Evolutionary conservation across 148 eudicot genomes (phyloP), one percentile per base, ranked within the genome.

Genomic region (Dysphania ambrosioides): DNA sequence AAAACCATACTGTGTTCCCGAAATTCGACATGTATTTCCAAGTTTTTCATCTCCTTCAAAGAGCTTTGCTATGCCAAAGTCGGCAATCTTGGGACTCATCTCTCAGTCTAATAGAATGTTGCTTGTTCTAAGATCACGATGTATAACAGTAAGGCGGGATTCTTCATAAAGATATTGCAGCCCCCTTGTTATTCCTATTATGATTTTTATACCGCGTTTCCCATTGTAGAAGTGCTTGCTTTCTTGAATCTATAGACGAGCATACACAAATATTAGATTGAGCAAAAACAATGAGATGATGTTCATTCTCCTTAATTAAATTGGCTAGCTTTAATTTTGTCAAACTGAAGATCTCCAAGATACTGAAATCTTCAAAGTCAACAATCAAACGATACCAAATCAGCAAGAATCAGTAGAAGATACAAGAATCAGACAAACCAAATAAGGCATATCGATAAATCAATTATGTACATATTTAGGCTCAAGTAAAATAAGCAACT

Each of bases 21-120:
- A 34, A 27, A 71, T 62, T 72, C 75, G 32, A 64, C 12, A 87
- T 32, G 97, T 92, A 86, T 85, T 86, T 9, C 83, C 87, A 63
- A 78, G 87, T 65, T 76, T 78, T 76, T 86, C 80, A 57, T 90
- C 86, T 30, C 75, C 73, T 63, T 78, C 91, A 78, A 90, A 86
- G 30, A 73, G 75, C 74, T 89, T 83, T 66, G 87, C 93, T 42
- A 85, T 83, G 29, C 96, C 96, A 67, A 92, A 92, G 79, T 92
- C 96, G 1, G 93, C 86, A 68, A 90, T 88, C 79, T 90, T 90
- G 6, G 89, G 79, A 36, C 67, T 65, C 62, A 85, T 77, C 32
- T 90, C 82, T 23, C 80, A 80, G 30, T 86, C 97, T 8, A 90
- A 85, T 27, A 90, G 84, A 44, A 90, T 79, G 79, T 90, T 90